Evolutionary conservation across 2,329 filamentous ascomycete genomes (phyloP), one percentile per base, ranked within the genome.

Genomic region (Aspergillus caelatus): DNA sequence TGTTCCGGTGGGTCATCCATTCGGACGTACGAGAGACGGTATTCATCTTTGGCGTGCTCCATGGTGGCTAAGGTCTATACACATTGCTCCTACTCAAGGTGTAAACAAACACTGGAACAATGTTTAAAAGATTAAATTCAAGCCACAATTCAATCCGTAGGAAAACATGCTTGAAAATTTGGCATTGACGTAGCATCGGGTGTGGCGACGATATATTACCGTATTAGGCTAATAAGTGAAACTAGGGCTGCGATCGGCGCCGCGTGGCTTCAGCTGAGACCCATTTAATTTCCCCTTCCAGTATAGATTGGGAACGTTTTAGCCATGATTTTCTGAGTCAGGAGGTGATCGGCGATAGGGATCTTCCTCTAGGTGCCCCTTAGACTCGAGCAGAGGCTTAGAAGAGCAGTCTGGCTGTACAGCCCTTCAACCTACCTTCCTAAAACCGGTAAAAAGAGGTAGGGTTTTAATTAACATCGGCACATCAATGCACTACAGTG

Each of bases 21-120:
- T 16, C 56, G 57, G 9, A 63, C 60, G 52, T 69, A 69, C 21
- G 61, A 65, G 16, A 69, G 52, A 12, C 62, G 65, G 26, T 62
- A 68, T 6, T 62, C 62, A 53, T 68, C 63, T 46, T 67, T 67
- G 8, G 43, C 43, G 23, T 48, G 45, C 5, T 65, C 57, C 67
- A 69, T 68, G 34, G 11, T 63, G 55, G 39, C 43, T 32, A 19
- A 21, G 39, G 41, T 21, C 36, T 21, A 36, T 34, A 30, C 26
- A 30, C 46, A 50, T 50, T 10, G 12, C 8, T n/a, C 12, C 7
- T 48, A 7, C 23, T 28, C 7, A 3, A 10, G 4, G 6, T 16
- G 14, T 5, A n/a, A 36, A 21, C 5, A n/a, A 7, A 4, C 30
- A n/a, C 19, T 36, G 32, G 9, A 19, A 54, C 52, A 54, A 32